Evolutionary conservation across 805 yeast genomes (phyloP).

Genomic region (Suhomyces xylopsoci): DNA sequence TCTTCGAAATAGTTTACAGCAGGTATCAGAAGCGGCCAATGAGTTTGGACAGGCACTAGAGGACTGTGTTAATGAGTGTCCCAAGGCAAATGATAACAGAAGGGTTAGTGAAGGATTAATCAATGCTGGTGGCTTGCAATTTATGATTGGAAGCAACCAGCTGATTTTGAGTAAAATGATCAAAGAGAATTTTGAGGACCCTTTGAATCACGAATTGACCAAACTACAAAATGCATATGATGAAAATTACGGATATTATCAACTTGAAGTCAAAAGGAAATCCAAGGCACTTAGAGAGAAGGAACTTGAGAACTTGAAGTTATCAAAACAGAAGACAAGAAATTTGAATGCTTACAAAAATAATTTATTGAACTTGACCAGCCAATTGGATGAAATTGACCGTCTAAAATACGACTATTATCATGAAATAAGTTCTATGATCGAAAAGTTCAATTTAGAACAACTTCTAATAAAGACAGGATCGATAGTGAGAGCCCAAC

Average conservation of each 20-base stretch:
- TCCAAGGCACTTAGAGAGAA: constrained; percentile 52
- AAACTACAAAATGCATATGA: constrained; percentile 43
- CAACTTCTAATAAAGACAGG: constrained; percentile 55
- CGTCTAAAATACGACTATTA: constrained; percentile 71
- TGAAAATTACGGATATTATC: constrained; percentile 52
- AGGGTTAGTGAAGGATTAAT: constrained; percentile 56
- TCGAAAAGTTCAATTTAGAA: constrained; percentile 55
- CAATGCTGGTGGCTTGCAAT: constrained; percentile 75
- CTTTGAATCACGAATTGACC: constrained; percentile 45
- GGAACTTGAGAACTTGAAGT: constrained; percentile 58
- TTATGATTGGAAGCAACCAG: constrained; percentile 72
- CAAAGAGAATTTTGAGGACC: constrained; percentile 51
- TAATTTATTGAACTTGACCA: constrained; percentile 63
- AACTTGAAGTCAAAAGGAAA: constrained; percentile 49
- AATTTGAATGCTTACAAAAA: constrained; percentile 66
- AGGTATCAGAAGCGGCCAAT: constrained; percentile 58
- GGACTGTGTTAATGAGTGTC: constrained; percentile 24
- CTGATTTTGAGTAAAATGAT: constrained; percentile 62
- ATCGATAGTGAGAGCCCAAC: constrained; percentile 70
- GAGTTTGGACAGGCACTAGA: constrained; percentile 72
- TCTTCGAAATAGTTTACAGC: constrained; percentile 45
- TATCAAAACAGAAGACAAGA: constrained; percentile 59
- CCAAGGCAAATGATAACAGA: constrained; percentile 24
- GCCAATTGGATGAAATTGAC: constrained; percentile 77
- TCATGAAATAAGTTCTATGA: constrained; percentile 56